A percentile compares a stretch with the other conserved stretches of the same genome.
Conservation (phyloP, 179 eudicot genomes). For the Beta lomatogona region DNA sequence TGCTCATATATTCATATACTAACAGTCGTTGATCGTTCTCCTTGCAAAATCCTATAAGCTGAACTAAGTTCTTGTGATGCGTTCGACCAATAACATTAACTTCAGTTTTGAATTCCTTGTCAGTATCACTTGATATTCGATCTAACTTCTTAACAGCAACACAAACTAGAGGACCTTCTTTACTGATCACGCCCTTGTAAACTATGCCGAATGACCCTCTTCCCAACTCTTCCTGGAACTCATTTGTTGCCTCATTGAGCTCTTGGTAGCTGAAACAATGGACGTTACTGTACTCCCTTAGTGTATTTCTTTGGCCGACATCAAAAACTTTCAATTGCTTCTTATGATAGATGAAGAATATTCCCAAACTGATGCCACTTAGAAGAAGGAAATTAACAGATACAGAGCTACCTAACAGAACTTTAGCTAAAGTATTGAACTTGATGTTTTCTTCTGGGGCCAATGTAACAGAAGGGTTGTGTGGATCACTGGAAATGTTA, state of each 20-base stretch:
- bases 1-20: conserved; percentile 8
- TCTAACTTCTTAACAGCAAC: conserved; percentile 10
- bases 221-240: conserved; percentile 4
- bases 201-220: conserved; percentile 8
- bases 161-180: background rate
- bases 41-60: background rate
- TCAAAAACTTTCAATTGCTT: background rate
- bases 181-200: background rate
- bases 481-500: background rate
- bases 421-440: background rate
- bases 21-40: background rate
- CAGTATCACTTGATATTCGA: background rate
- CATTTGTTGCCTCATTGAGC: conserved; percentile 1
- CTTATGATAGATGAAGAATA: background rate
- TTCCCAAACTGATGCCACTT: conserved; percentile 1
- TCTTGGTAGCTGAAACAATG: conserved; percentile 4
- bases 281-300: background rate
- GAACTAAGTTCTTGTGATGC: conserved; percentile 5
- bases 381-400: conserved; percentile 6
- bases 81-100: background rate
- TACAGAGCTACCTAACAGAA: background rate
- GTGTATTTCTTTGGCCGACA: background rate
- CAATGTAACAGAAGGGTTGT: background rate
- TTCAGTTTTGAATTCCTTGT: conserved; percentile 2
- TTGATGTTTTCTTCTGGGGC: background rate